phyloP scores from a whole-genome alignment of 805 yeast genomes.

The Saccharomycopsis sp. region DNA sequence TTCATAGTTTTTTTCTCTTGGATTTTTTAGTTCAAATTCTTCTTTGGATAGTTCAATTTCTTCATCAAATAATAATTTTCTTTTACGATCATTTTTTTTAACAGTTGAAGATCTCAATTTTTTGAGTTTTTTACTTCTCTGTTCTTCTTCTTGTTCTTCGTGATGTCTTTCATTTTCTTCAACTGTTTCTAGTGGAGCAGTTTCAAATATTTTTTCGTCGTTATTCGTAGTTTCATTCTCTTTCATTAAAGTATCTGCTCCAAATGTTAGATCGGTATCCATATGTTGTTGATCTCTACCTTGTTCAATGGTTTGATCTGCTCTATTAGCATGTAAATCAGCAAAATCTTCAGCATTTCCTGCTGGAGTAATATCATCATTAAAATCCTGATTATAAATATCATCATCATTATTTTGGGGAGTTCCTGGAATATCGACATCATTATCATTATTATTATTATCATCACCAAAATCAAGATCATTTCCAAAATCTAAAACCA shows the following conservation, averaged over 20 bases:
- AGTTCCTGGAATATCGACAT: not conserved
- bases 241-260: slow-evolving; percentile 19
- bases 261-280: slow-evolving; percentile 12
- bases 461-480: not conserved
- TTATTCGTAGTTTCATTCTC: slow-evolving; percentile 1
- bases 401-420: not conserved
- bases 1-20: no score
- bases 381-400: no score
- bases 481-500: slow-evolving; percentile 12
- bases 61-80: slow-evolving; percentile 20
- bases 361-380: slow-evolving; percentile 27
- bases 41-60: slow-evolving; percentile 21
- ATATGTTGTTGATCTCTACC: slow-evolving; percentile 31
- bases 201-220: slow-evolving; percentile 17
- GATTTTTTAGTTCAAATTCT: no score
- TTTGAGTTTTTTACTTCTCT: not conserved
- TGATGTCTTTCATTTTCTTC: slow-evolving; percentile 4
- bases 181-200: slow-evolving; percentile 19
- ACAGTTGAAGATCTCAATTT: not conserved
- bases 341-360: slow-evolving; percentile 17
- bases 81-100: slow-evolving; percentile 17
- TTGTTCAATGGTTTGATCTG: slow-evolving; percentile 35
- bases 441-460: not conserved
- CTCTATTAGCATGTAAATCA: slow-evolving; percentile 5
- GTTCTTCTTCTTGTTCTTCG: slow-evolving; percentile 1